Base-by-base conservation (phyloP, 495 filamentous ascomycete species). In the Daldinia loculata region DNA sequence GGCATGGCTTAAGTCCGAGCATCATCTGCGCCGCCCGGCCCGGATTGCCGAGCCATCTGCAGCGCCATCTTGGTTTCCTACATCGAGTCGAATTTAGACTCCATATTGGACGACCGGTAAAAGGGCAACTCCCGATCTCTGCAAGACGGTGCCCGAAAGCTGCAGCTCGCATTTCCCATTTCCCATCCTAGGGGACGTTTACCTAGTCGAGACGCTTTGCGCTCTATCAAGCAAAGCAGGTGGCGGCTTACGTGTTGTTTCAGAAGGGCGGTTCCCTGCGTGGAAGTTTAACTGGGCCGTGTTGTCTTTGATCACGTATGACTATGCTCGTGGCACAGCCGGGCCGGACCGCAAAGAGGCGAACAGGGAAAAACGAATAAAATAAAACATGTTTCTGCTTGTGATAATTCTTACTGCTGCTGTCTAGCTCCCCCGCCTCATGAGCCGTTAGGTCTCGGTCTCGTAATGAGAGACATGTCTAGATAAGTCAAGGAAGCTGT, bases 381-480 rank as follows among this genome's bases (percentile, higher is more conserved):
- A 53, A 9, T 3, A 53, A 53, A 30, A 53, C 51, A 53, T 53
- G 51, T 53, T 29, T 53, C 17, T 22, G 17, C 4, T 30, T 5
- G 8, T 26, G 50, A 9, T 29, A 15, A 22, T 6, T 53, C n/a
- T 29, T 22, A 8, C n/a, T 19, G 9, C 22, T 22, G 9, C 24
- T 22, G 9, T 53, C 50, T 53, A 8, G 17, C 26, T 29, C 22
- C 67, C 67, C 48, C 51, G 39, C 51, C 56, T 66, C 68, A 41
- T 45, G 52, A 55, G 57, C 69, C 69, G 69, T 71, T 71, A 56
- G 69, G 53, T 45, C 63, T 71, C 68, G 63, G 69, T 63, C 58
- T 63, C 69, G 63, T 48, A 63, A 60, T 62, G n/a, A 71, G 62
- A 71, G 58, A 67, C 58, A 63, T 48, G 19, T 36, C 59, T 38